Evolutionary conservation across 108 stramenopile genomes (phyloP).

Genomic region (Nitzschia sp.): DNA sequence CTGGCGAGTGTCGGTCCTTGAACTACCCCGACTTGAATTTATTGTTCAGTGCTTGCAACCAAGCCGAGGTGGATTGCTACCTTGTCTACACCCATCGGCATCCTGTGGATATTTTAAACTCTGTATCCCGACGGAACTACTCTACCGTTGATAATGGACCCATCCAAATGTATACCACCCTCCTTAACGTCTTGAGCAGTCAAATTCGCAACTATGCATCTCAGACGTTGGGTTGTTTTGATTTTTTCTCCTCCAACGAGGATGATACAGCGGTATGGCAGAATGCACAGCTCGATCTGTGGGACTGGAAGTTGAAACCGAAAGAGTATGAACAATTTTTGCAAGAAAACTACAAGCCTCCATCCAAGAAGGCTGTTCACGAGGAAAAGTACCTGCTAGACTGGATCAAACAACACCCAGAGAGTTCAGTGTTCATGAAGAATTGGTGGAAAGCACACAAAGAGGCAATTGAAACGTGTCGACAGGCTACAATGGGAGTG

Average conservation of each 20-base stretch:
- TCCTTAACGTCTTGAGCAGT: not conserved
- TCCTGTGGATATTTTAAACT: constrained; percentile 15
- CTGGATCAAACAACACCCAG: not conserved
- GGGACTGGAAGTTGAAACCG: not conserved
- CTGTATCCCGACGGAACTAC: not conserved
- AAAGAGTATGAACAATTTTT: not conserved
- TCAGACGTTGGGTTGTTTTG: not conserved
- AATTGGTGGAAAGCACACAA: constrained; percentile 1
- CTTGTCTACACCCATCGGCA: constrained; percentile 19
- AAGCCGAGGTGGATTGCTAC: constrained; percentile 16
- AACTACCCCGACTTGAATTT: constrained; percentile 25
- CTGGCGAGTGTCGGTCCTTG: constrained; percentile 7
- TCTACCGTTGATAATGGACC: no score
- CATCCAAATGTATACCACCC: constrained; percentile 3
- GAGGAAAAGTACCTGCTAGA: not conserved
- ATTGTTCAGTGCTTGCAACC: constrained; percentile 17
- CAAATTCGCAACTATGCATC: constrained; percentile 2
- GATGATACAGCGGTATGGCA: constrained; percentile 1
- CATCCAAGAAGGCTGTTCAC: not conserved
- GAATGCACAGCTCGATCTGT: constrained; percentile 20
- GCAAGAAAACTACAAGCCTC: not conserved
- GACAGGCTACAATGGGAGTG: not conserved
- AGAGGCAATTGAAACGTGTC: not conserved
- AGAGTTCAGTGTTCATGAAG: not conserved
- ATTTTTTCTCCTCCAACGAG: not conserved